Evolutionary conservation across 1,284 basidiomycete species (phyloP), one percentile per base, ranked within the genome.

Genomic region (Chiua sp.): DNA sequence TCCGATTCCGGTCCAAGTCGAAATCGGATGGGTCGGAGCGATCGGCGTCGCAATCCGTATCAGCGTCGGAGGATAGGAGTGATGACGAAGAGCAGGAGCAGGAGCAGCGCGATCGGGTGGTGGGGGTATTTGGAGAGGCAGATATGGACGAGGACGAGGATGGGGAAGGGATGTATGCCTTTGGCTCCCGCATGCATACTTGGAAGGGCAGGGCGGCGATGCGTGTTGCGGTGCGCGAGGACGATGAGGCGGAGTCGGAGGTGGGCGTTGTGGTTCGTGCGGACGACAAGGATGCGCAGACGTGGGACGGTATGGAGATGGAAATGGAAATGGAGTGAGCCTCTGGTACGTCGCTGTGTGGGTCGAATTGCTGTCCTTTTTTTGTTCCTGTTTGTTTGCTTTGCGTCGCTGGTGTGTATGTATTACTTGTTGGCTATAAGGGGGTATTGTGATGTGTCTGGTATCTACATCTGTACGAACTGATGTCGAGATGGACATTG

Each of bases 221-320:
- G 35, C 4, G 35, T 15, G 35, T 15, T 13, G 35, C 11, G 6
- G 35, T 15, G 35, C 11, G 35, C 13, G 33, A 6, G 7, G 33
- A 35, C 33, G 3, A 35, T 10, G 30, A 32, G 30, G 30, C 30
- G 30, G 30, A 33, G 51, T n/a, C n/a, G n/a, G n/a, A n/a, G n/a
- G 80, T 84, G 33, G 13, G 33, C 33, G 33, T 35, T 13, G 33
- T 7, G 7, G 33, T 4, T 13, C 10, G 13, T 11, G 37, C 16
- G 16, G 37, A 16, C 7, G 37, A 39, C 37, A 39, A 39, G 37
- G 37, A 7, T 16, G 37, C 37, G 51, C 62, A 68, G 52, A 75
- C 77, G 64, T 87, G 86, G 86, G 82, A 86, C 57, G 87, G 83
- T 8, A 82, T 87, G 82, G 85, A 87, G 53, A 85, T 87, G 81